These are phyloP conservation scores for Arabis alpina DNA, from an alignment of 345 rosid genomes.

Conservation along the genomic window DNA sequence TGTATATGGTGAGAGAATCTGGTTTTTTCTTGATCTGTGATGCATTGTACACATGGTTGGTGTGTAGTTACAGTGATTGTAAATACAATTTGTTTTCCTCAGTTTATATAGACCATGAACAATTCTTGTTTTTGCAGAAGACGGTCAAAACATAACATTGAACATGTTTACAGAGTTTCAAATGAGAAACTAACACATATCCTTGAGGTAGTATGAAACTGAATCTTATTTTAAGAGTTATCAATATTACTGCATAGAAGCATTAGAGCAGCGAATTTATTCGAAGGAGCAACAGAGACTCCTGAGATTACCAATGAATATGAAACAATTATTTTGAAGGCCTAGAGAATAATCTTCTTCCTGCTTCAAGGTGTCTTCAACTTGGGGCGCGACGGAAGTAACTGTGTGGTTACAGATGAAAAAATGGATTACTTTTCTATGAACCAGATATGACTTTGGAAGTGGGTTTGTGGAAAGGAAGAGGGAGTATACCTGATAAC, in stretches of 20 bases:
- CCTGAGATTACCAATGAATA: constrained; percentile 36
- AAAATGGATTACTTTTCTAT: background rate
- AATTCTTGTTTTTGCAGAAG: constrained; percentile 7
- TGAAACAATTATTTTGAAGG: constrained; percentile 33
- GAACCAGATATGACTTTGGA: constrained; percentile 10
- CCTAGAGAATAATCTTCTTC: constrained; percentile 30
- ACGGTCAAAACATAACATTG: background rate
- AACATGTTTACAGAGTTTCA: background rate
- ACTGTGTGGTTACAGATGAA: constrained; percentile 28
- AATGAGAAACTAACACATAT: constrained; percentile 3
- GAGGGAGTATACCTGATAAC: constrained; percentile 75
- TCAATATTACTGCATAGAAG: constrained; percentile 18
- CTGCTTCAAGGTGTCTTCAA: constrained; percentile 40
- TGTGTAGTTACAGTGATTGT: constrained; percentile 38
- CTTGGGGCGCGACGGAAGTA: constrained; percentile 40
- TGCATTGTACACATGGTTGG: constrained; percentile 38
- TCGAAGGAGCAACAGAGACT: constrained; percentile 31
- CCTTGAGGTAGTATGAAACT: background rate
- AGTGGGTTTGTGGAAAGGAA: constrained; percentile 7
- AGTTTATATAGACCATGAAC: background rate
- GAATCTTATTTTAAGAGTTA: constrained; percentile 2
- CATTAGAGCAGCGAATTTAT: constrained; percentile 10
- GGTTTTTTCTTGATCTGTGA: constrained; percentile 13
- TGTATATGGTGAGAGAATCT: constrained; percentile 34
- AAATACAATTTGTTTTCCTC: constrained; percentile 2